Conservation (phyloP, 805 yeast genomes). For the Nakazawaea wickerhamii region DNA sequence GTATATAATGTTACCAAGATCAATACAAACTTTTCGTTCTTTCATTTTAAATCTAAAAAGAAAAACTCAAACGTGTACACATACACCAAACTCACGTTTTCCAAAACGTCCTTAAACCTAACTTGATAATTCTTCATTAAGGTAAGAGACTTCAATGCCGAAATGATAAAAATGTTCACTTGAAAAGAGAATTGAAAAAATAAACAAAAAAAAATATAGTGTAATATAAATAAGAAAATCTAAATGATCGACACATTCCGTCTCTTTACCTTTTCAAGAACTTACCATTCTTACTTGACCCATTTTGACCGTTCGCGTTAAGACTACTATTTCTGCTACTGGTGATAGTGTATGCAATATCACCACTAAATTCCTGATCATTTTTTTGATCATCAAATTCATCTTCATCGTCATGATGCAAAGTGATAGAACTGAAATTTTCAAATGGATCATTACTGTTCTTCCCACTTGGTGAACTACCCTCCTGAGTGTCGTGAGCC, state of each 20-base stretch:
- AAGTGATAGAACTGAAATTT: slow-evolving; percentile 78
- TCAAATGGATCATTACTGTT: slow-evolving; percentile 64
- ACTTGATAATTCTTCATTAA: too few species aligned
- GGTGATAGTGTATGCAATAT: slow-evolving; percentile 53
- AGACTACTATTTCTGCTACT: slow-evolving; percentile 13
- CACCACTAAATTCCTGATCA: slow-evolving; percentile 42
- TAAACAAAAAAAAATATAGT: not conserved
- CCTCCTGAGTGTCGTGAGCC: not conserved
- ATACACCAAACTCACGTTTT: too few species aligned
- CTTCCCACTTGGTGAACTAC: not conserved
- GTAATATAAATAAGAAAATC: not conserved
- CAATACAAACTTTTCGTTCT: not conserved
- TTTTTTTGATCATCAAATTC: slow-evolving; percentile 39
- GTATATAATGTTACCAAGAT: not conserved
- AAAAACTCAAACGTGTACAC: too few species aligned
- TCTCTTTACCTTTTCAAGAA: slow-evolving; percentile 26
- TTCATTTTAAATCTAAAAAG: not conserved
- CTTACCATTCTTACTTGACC: slow-evolving; percentile 18
- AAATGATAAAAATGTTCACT: too few species aligned
- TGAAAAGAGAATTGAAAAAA: slow-evolving; percentile 1
- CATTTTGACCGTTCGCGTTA: not conserved
- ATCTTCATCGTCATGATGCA: slow-evolving; percentile 63
- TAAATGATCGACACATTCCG: not conserved
- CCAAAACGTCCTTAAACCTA: too few species aligned
- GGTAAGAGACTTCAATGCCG: too few species aligned